Evolutionary conservation across 1,284 basidiomycete species (phyloP).

Genomic region (Waitea zeae): DNA sequence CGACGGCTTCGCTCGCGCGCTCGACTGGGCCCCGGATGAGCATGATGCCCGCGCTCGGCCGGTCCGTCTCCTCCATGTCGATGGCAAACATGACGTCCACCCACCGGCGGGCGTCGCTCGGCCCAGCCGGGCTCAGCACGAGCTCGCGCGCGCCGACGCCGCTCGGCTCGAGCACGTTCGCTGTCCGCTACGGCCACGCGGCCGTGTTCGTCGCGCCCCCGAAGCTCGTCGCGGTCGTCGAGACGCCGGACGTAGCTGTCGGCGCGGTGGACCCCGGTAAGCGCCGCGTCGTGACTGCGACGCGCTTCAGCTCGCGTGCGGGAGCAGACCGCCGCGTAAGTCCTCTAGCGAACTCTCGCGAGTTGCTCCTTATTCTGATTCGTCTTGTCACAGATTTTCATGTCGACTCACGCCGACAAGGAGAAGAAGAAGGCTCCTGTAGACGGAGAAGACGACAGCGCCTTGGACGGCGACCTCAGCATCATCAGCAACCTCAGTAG

Average conservation of each 20-base stretch:
- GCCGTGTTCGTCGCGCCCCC: slow-evolving; percentile 64
- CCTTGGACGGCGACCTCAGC: no score
- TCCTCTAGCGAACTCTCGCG: slow-evolving; percentile 5
- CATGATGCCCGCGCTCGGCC: slow-evolving; percentile 14
- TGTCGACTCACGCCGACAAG: slow-evolving; percentile 59
- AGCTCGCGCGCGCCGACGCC: background rate
- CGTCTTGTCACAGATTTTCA: slow-evolving; percentile 36
- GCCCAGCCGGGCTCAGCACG: slow-evolving; percentile 7
- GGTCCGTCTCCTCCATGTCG: slow-evolving; percentile 4
- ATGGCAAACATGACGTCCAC: no score
- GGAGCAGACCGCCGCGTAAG: slow-evolving; percentile 66
- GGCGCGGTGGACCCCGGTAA: slow-evolving; percentile 70
- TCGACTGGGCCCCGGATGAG: slow-evolving; percentile 31
- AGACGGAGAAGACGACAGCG: slow-evolving; percentile 13
- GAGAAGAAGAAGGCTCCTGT: slow-evolving; percentile 11
- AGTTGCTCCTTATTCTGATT: background rate
- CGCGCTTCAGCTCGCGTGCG: slow-evolving; percentile 63
- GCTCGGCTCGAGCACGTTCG: slow-evolving; percentile 14
- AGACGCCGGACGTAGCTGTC: slow-evolving; percentile 69
- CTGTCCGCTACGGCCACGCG: slow-evolving; percentile 42
- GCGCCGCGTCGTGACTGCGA: slow-evolving; percentile 69
- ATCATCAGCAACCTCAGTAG: no score
- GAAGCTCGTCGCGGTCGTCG: slow-evolving; percentile 60
- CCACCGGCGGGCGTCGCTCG: background rate
- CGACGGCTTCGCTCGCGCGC: slow-evolving; percentile 24